Percentiles rank a stretch among this genome's conserved stretches.
phyloP scores from a whole-genome alignment of 116 monocot genomes.

The Thalassia testudinum region DNA sequence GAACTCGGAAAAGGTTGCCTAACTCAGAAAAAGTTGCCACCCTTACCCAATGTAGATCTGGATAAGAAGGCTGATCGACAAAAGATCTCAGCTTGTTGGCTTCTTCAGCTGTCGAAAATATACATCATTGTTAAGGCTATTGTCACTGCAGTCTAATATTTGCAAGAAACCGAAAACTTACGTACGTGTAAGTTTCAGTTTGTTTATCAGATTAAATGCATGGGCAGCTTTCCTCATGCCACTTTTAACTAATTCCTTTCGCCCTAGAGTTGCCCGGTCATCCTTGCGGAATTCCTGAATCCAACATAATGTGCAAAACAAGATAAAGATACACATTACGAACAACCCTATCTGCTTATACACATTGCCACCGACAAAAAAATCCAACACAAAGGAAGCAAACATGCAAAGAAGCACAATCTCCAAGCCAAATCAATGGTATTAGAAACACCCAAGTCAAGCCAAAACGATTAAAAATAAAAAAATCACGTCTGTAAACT shows the following conservation, averaged over 20 bases:
- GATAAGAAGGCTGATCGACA: slow-evolving; percentile 74
- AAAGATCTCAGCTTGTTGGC: slow-evolving; percentile 50
- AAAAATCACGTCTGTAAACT: too few species aligned
- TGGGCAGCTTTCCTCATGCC: slow-evolving; percentile 74
- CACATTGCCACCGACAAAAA: too few species aligned
- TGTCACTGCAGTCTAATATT: background rate
- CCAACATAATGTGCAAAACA: too few species aligned
- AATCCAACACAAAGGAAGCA: too few species aligned
- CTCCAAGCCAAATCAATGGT: too few species aligned
- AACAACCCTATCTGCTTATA: too few species aligned
- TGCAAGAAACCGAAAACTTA: background rate
- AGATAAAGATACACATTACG: too few species aligned
- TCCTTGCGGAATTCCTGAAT: slow-evolving; percentile 79
- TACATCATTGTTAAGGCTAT: background rate
- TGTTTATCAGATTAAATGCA: slow-evolving; percentile 65
- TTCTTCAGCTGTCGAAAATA: slow-evolving; percentile 57
- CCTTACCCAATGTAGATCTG: slow-evolving; percentile 91
- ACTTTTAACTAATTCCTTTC: slow-evolving; percentile 77
- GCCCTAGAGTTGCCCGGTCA: slow-evolving; percentile 38
- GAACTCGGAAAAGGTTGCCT: too few species aligned
- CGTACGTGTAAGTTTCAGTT: slow-evolving; percentile 71
- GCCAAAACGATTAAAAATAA: too few species aligned
- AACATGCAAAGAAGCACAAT: too few species aligned
- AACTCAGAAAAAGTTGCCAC: too few species aligned
- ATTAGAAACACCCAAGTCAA: too few species aligned